These are phyloP conservation scores for Neurospora africana DNA, from an alignment of 495 filamentous ascomycete genomes.

Conservation along the genomic window DNA sequence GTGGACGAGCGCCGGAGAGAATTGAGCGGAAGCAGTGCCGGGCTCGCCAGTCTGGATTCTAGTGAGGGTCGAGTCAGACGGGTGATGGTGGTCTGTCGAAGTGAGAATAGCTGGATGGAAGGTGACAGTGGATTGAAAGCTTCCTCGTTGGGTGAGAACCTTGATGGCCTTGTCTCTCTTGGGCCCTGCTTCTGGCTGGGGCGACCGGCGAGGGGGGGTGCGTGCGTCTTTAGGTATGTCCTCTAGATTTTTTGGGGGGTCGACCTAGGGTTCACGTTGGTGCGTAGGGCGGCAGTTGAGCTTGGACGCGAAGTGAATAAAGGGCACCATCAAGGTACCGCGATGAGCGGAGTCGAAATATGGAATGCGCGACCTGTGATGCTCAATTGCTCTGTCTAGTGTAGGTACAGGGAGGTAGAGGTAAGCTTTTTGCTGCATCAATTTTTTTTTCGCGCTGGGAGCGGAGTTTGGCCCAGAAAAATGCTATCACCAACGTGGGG, in stretches of 20 bases:
- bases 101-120: neutral
- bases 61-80: neutral
- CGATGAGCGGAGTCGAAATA: neutral
- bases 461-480: neutral
- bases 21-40: neutral
- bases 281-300: neutral
- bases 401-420: too few relatives aligned
- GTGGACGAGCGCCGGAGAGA: neutral
- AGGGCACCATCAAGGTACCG: neutral
- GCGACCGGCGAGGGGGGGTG: neutral
- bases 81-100: neutral
- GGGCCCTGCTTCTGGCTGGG: neutral
- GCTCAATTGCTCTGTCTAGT: neutral
- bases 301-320: neutral
- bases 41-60: neutral
- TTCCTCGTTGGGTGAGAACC: conserved; percentile 14
- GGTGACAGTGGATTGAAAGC: conserved; percentile 1
- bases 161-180: conserved; percentile 7
- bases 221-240: neutral
- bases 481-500: neutral
- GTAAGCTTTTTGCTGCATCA: neutral
- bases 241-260: neutral
- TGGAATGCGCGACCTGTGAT: neutral
- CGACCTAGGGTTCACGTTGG: neutral
- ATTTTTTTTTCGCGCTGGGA: neutral